These are phyloP conservation scores for Aspergillus texensis DNA, from an alignment of 2,329 filamentous ascomycete genomes.

Conservation along the genomic window DNA sequence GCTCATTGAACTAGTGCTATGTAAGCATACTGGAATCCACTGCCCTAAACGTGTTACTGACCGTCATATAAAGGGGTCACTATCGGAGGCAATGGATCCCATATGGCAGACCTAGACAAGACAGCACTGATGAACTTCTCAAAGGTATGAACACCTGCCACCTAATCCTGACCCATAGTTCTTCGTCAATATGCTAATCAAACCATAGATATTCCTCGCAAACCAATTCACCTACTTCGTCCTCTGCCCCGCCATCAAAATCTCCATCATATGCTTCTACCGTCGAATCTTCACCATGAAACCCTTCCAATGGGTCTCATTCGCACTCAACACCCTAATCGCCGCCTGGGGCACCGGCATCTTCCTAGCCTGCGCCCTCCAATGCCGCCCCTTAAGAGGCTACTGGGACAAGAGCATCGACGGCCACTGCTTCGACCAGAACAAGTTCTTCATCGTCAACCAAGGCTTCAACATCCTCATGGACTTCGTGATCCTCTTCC, in stretches of 20 bases:
- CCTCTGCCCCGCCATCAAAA: slow-evolving; percentile 35
- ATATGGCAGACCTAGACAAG: slow-evolving; percentile 22
- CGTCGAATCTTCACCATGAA: slow-evolving; percentile 36
- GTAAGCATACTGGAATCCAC: slow-evolving; percentile 20
- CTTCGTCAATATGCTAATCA: not conserved
- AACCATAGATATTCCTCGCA: slow-evolving; percentile 36
- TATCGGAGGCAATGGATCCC: slow-evolving; percentile 35
- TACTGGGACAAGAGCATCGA: slow-evolving; percentile 34
- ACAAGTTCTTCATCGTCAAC: slow-evolving; percentile 36
- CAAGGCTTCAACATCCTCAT: slow-evolving; percentile 37
- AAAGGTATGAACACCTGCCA: slow-evolving; percentile 27
- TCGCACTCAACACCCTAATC: slow-evolving; percentile 33
- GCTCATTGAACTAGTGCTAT: slow-evolving; percentile 33
- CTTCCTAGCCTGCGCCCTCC: slow-evolving; percentile 35
- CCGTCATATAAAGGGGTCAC: slow-evolving; percentile 29
- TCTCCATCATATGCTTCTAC: slow-evolving; percentile 40
- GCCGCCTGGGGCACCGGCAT: slow-evolving; percentile 32
- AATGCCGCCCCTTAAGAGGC: slow-evolving; percentile 33
- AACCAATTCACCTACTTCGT: slow-evolving; percentile 40
- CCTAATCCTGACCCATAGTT: not conserved
- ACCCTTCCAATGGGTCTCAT: slow-evolving; percentile 28
- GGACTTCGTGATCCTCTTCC: slow-evolving; percentile 35
- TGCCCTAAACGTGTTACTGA: slow-evolving; percentile 12
- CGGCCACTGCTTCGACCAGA: slow-evolving; percentile 31
- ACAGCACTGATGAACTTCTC: slow-evolving; percentile 32